Base-by-base conservation (phyloP, 2,329 filamentous ascomycete genomes). In the Calonectria multiphialidica region DNA sequence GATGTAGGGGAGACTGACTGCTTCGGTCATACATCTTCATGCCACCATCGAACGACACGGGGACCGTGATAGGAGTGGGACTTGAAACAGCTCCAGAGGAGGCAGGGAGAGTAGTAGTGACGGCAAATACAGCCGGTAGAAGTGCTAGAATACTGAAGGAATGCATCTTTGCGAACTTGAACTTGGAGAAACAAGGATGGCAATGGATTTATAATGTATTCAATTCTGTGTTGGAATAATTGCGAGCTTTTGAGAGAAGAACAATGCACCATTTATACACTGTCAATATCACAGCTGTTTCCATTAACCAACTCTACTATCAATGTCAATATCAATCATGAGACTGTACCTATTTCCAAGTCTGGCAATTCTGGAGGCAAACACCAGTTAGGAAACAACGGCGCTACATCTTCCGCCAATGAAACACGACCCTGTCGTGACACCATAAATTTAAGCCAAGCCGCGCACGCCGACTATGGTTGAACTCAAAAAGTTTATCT, bases 1-100 rank as follows among this genome's bases (percentile, higher is more conserved):
- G n/a, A 18, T 5, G n/a, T 23, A 40, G 44, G n/a, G 33, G 10
- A 25, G 8, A 70, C 68, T 66, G 15, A 66, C 68, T 59, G 42
- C 62, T 70, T 33, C 68, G 50, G 25, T 70, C 68, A n/a, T 65
- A 70, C 37, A 35, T 16, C 12, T 70, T 70, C 68, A 70, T 70
- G 2, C 68, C 68, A 5, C 68, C 68, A 61, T 70, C 68, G 5
- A 65, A 50, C 5, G 68, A 65, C 23, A 42, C 42, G 12, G 61
- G 18, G 18, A 70, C 61, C 9, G 49, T 49, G n/a, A 70, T 70
- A 2, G 68, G 40, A 5, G 61, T 44, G 9, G 68, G 21, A 18
- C 61, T 65, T 6, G 68, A 47, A 30, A 65, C 61, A 5, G 45
- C 61, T n/a, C 68, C 68, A 12, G 68, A 70, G 15, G 68, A 70